phyloP scores from a whole-genome alignment of 345 rosid species.

The Hirschfeldia incana region DNA sequence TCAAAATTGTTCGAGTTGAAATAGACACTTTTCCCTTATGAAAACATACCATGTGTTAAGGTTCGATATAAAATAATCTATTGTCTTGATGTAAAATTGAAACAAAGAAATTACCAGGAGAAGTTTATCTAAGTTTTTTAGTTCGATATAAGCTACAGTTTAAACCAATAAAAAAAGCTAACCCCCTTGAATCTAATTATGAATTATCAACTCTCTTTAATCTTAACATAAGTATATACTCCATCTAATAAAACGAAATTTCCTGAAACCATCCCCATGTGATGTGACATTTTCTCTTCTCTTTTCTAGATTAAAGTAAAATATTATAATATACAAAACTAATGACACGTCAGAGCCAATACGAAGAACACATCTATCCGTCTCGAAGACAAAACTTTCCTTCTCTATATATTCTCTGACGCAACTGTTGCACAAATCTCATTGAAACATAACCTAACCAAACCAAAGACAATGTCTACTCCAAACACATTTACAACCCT shows the following conservation, averaged over 20 bases:
- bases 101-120: too few species aligned
- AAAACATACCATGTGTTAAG: too few species aligned
- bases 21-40: too few species aligned
- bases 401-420: conserved; percentile 26
- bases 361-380: conserved; percentile 31
- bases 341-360: conserved; percentile 34
- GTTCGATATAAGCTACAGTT: too few species aligned
- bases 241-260: not conserved
- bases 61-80: too few species aligned
- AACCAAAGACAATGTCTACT: conserved; percentile 10
- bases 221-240: too few species aligned
- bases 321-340: not conserved
- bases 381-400: conserved; percentile 16
- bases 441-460: conserved; percentile 1
- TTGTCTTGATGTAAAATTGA: too few species aligned
- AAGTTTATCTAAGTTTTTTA: too few species aligned
- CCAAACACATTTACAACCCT: not conserved
- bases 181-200: too few species aligned
- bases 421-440: conserved; percentile 26
- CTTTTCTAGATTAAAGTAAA: not conserved
- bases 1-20: too few species aligned
- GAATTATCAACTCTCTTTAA: too few species aligned
- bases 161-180: too few species aligned
- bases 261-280: conserved; percentile 12
- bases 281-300: not conserved